Evolutionary conservation across 257 asterid genomes (phyloP).

Genomic region (Capsicum pubescens): DNA sequence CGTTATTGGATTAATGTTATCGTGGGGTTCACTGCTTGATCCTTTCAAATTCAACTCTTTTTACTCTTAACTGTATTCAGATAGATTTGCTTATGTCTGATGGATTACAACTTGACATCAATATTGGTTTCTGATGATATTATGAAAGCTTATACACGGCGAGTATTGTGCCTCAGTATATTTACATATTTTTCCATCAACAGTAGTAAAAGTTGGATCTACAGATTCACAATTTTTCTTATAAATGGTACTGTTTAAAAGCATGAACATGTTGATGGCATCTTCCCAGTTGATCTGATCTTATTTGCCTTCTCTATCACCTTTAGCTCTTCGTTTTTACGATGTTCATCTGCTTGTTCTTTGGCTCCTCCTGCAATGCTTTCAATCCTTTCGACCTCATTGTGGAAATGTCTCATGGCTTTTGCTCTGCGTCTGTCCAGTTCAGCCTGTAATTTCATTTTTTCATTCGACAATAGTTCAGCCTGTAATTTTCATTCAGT

Average conservation of each 20-base stretch:
- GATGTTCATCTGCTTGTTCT: constrained; percentile 62
- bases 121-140: background rate
- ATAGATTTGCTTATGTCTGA: background rate
- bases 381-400: constrained; percentile 52
- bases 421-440: constrained; percentile 61
- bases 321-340: constrained; percentile 64
- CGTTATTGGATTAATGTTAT: background rate
- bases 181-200: background rate
- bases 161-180: background rate
- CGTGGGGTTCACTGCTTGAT: background rate
- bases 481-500: constrained; percentile 29
- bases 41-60: background rate
- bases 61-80: background rate
- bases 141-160: background rate
- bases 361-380: constrained; percentile 58
- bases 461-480: background rate
- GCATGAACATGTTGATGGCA: constrained; percentile 72
- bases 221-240: background rate
- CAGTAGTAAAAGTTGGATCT: background rate
- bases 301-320: constrained; percentile 68
- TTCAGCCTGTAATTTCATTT: constrained; percentile 60
- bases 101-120: background rate
- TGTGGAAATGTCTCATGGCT: constrained; percentile 45
- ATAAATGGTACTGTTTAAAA: constrained; percentile 43
- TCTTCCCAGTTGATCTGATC: constrained; percentile 76